Conservation (phyloP, 495 filamentous ascomycete species). For the Penicillium paxilli region DNA sequence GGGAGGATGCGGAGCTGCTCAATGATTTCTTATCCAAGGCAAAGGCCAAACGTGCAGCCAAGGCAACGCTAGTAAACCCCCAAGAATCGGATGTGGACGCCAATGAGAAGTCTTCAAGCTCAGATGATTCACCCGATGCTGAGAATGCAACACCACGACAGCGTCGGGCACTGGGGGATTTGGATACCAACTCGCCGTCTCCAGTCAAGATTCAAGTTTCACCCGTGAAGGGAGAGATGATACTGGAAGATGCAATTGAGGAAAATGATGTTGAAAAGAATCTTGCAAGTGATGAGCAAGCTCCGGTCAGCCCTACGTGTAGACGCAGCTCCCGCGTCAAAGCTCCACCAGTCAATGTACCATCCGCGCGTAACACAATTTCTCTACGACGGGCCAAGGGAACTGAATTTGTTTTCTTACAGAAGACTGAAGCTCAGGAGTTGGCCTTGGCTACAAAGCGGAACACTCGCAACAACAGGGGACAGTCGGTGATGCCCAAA, state of each 20-base stretch:
- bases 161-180: slow-evolving; percentile 51
- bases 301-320: slow-evolving; percentile 28
- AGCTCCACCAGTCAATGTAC: slow-evolving; percentile 24
- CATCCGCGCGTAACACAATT: slow-evolving; percentile 47
- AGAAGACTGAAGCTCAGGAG: slow-evolving; percentile 59
- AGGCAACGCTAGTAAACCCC: slow-evolving; percentile 31
- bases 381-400: slow-evolving; percentile 57
- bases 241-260: slow-evolving; percentile 7
- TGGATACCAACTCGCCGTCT: slow-evolving; percentile 56
- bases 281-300: slow-evolving; percentile 18
- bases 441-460: slow-evolving; percentile 51
- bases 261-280: slow-evolving; percentile 22
- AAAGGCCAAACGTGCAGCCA: slow-evolving; percentile 58
- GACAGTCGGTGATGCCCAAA: slow-evolving; percentile 49
- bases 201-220: slow-evolving; percentile 41
- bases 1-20: slow-evolving; percentile 59
- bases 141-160: slow-evolving; percentile 39
- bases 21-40: slow-evolving; percentile 63
- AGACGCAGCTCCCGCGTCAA: slow-evolving; percentile 47
- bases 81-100: slow-evolving; percentile 17
- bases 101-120: slow-evolving; percentile 13
- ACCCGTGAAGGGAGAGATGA: slow-evolving; percentile 26
- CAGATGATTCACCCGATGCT: slow-evolving; percentile 22
- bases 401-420: slow-evolving; percentile 54
- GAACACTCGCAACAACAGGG: slow-evolving; percentile 61